These are phyloP conservation scores for Lentinula edodes DNA, from an alignment of 768 basidiomycete genomes.

Conservation along the genomic window DNA sequence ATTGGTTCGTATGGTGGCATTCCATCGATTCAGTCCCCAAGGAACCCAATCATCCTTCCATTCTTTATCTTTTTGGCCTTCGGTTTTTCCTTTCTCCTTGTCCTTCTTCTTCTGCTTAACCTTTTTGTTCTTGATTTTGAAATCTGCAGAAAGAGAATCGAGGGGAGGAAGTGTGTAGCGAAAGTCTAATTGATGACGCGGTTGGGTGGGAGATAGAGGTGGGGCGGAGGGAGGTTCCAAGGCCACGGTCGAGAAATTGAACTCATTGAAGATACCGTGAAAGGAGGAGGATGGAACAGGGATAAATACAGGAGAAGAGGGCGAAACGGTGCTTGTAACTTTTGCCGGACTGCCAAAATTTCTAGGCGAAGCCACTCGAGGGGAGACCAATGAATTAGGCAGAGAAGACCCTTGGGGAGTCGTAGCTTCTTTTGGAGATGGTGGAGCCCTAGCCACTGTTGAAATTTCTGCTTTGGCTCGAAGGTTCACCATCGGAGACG, in stretches of 20 bases:
- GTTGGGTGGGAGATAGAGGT: slow-evolving; percentile 11
- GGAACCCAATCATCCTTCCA: slow-evolving; percentile 55
- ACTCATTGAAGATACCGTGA: slow-evolving; percentile 18
- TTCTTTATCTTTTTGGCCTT: slow-evolving; percentile 36
- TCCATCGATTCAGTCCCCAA: slow-evolving; percentile 67
- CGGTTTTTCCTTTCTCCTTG: slow-evolving; percentile 33
- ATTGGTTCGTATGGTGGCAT: slow-evolving; percentile 69
- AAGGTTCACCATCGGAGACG: not conserved
- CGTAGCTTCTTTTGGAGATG: not conserved
- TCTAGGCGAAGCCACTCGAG: not conserved
- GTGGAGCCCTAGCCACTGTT: not conserved
- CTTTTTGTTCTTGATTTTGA: slow-evolving; percentile 39
- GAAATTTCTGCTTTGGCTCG: not conserved
- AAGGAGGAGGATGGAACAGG: slow-evolving; percentile 31
- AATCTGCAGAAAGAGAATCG: slow-evolving; percentile 43
- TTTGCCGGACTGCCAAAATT: not conserved
- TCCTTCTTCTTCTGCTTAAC: slow-evolving; percentile 47
- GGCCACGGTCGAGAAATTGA: slow-evolving; percentile 23
- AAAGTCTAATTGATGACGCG: slow-evolving; percentile 29
- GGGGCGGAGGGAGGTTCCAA: slow-evolving; percentile 7
- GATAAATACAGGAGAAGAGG: slow-evolving; percentile 18
- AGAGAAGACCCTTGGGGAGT: not conserved
- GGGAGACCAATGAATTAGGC: no score
- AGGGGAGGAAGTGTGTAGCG: slow-evolving; percentile 44
- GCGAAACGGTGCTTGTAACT: slow-evolving; percentile 13